Conservation (phyloP, 2,329 filamentous ascomycete genomes). For the Beauveria sp. region DNA sequence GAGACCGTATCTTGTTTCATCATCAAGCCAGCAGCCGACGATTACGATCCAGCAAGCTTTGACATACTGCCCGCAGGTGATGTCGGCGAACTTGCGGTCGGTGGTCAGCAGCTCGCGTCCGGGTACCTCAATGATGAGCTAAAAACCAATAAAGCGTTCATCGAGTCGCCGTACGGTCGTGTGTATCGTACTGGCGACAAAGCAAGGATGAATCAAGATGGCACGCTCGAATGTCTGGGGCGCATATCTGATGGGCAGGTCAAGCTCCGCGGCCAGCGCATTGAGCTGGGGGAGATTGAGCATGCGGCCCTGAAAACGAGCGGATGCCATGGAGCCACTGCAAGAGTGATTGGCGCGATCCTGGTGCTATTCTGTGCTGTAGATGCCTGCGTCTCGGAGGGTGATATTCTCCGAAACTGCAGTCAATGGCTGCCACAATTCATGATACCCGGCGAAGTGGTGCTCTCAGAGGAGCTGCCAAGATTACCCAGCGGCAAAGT, state of each 20-base stretch:
- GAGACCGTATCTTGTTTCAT: conserved; percentile 76
- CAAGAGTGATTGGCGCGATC: conserved; percentile 56
- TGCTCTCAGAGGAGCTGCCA: conserved; percentile 58
- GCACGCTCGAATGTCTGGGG: conserved; percentile 74
- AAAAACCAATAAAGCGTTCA: conserved; percentile 64
- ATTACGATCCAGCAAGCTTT: conserved; percentile 25
- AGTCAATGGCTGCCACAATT: conserved; percentile 69
- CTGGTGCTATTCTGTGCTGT: conserved; percentile 69
- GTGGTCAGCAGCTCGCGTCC: conserved; percentile 69
- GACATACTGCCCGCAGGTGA: conserved; percentile 57
- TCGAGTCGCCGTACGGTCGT: conserved; percentile 58
- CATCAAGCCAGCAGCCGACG: conserved; percentile 38
- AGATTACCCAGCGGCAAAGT: conserved; percentile 78
- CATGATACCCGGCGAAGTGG: conserved; percentile 73
- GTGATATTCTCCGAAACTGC: conserved; percentile 51
- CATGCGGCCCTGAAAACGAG: conserved; percentile 55
- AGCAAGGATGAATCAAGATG: conserved; percentile 58
- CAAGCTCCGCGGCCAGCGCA: conserved; percentile 75
- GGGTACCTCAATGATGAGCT: conserved; percentile 77
- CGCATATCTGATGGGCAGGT: conserved; percentile 75
- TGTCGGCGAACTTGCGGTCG: conserved; percentile 72
- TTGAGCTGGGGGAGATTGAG: conserved; percentile 75
- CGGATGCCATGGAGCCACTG: conserved; percentile 58
- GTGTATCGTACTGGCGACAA: conserved; percentile 84
- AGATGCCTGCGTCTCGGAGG: conserved; percentile 27